A percentile compares a stretch with the other conserved stretches of the same genome.
Conservation (phyloP, 305 asterid genomes). For the Fraxinus platypoda region DNA sequence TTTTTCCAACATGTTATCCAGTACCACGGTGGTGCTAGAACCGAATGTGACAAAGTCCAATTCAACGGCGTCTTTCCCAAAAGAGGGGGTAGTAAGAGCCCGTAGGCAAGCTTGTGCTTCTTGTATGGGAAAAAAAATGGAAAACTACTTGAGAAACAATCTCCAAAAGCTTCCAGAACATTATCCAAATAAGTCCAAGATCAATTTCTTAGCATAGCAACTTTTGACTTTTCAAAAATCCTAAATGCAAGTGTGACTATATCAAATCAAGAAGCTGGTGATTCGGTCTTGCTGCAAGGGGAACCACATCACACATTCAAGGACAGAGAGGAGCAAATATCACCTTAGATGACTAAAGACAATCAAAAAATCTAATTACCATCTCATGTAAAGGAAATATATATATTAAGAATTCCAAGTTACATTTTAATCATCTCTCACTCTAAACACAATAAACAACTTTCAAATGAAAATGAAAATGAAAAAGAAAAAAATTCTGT, state of each 20-base stretch:
- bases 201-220: not conserved
- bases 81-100: not conserved
- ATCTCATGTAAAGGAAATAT: not conserved
- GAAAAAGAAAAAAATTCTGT: slow-evolving; percentile 26
- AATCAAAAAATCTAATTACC: not conserved
- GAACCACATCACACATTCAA: not conserved
- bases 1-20: not conserved
- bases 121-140: too few species aligned
- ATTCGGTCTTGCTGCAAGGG: not conserved
- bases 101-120: not conserved
- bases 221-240: not conserved
- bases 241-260: not conserved
- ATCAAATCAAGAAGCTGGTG: not conserved
- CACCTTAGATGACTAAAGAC: not conserved
- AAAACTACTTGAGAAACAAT: not conserved
- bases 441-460: slow-evolving; percentile 20
- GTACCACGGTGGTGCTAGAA: not conserved
- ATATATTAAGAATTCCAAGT: not conserved
- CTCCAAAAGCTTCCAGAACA: not conserved
- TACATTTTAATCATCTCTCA: slow-evolving; percentile 19
- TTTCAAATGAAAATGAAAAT: slow-evolving; percentile 18
- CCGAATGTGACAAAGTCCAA: not conserved
- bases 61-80: not conserved
- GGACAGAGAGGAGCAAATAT: not conserved
- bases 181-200: not conserved